phyloP scores from a whole-genome alignment of 2,329 filamentous ascomycete genomes.

The Fusarium sp. region DNA sequence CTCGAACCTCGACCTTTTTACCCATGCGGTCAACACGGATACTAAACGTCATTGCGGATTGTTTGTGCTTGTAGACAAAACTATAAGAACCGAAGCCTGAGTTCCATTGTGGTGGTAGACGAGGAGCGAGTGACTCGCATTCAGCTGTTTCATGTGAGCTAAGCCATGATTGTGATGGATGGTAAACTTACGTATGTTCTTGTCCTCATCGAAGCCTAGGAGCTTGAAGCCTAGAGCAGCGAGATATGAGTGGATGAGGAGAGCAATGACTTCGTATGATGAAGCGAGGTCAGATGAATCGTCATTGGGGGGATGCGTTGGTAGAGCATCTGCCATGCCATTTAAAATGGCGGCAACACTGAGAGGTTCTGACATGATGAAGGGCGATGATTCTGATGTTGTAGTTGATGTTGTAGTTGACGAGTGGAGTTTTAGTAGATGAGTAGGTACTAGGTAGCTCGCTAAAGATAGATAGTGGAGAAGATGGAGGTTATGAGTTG shows the following conservation, averaged over 20 bases:
- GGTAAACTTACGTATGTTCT: slow-evolving; percentile 68
- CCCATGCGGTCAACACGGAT: slow-evolving; percentile 85
- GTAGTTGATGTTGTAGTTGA: background rate
- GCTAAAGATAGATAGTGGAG: slow-evolving; percentile 7
- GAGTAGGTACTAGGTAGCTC: background rate
- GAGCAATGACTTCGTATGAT: slow-evolving; percentile 82
- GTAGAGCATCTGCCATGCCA: slow-evolving; percentile 68
- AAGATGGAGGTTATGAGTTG: background rate
- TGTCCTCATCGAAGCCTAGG: slow-evolving; percentile 84
- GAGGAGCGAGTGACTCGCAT: slow-evolving; percentile 65
- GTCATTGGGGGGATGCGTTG: slow-evolving; percentile 62
- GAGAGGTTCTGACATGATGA: slow-evolving; percentile 42
- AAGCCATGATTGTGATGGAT: background rate
- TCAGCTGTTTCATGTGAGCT: slow-evolving; percentile 45
- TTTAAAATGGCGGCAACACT: slow-evolving; percentile 55
- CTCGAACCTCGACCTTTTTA: slow-evolving; percentile 83
- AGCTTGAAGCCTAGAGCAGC: slow-evolving; percentile 81
- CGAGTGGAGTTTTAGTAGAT: background rate
- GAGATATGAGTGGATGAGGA: slow-evolving; percentile 88
- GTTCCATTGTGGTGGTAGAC: slow-evolving; percentile 85
- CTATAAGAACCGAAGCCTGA: slow-evolving; percentile 73
- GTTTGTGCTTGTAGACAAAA: slow-evolving; percentile 87
- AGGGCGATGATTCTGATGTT: background rate
- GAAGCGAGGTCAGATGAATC: slow-evolving; percentile 71
- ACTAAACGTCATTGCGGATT: slow-evolving; percentile 86